Conservation (phyloP, 1,284 basidiomycete genomes). For the Cryptococcus sp. region DNA sequence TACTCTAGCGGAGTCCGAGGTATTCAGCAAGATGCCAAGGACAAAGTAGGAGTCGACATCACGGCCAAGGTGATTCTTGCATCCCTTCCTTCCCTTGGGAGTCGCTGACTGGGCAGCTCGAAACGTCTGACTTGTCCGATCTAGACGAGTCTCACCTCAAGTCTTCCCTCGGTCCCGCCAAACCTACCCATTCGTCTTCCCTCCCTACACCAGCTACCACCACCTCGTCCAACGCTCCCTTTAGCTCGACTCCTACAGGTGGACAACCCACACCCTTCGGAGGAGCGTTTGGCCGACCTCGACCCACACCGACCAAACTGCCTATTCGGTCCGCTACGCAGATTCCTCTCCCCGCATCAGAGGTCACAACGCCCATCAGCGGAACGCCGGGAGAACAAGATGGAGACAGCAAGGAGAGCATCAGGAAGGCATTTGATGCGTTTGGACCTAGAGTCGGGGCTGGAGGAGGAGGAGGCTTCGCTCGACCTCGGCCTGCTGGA, state of each 20-base stretch:
- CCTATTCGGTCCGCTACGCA: constrained; percentile 19
- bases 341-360: constrained; percentile 25
- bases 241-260: constrained; percentile 3
- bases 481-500: constrained; percentile 42
- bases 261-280: constrained; percentile 8
- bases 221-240: constrained; percentile 9
- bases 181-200: constrained; percentile 29
- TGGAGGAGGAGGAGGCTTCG: constrained; percentile 29
- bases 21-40: constrained; percentile 57
- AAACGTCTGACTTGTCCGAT: constrained; percentile 73
- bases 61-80: constrained; percentile 32
- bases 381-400: constrained; percentile 15
- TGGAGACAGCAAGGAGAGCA: constrained; percentile 36
- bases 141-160: constrained; percentile 60
- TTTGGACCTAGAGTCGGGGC: constrained; percentile 43
- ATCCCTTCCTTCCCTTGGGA: neutral
- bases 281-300: constrained; percentile 22
- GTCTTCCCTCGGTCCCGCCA: constrained; percentile 50
- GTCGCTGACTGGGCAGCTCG: constrained; percentile 53
- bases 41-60: constrained; percentile 49
- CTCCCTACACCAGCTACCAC: constrained; percentile 19
- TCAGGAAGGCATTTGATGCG: constrained; percentile 42
- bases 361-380: constrained; percentile 20
- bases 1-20: constrained; percentile 66
- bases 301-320: constrained; percentile 15